Percentiles rank a stretch among this genome's conserved stretches.
These are phyloP conservation scores for Daldinia eschscholtzii DNA, from an alignment of 2,329 filamentous ascomycete species.

Conservation along the genomic window DNA sequence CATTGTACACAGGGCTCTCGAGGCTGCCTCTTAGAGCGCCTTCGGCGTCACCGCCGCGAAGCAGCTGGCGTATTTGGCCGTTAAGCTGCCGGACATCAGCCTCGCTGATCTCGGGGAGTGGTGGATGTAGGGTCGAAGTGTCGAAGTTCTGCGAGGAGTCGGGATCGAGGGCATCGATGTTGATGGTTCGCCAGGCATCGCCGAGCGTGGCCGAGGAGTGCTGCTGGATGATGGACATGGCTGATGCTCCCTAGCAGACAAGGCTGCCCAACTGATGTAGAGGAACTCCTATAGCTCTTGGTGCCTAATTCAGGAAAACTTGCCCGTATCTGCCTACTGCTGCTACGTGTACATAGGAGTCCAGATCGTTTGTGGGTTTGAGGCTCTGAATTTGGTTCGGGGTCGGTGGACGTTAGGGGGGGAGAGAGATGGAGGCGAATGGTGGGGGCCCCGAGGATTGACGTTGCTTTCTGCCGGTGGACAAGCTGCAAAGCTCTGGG, in stretches of 20 bases:
- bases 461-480: constrained; percentile 41
- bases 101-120: constrained; percentile 79
- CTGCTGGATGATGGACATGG: constrained; percentile 77
- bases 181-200: constrained; percentile 87
- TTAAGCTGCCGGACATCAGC: constrained; percentile 82
- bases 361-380: constrained; percentile 22
- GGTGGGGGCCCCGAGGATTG: constrained; percentile 38
- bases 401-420: constrained; percentile 36
- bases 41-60: constrained; percentile 87
- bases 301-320: constrained; percentile 23
- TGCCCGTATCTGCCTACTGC: constrained; percentile 26
- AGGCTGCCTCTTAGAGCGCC: constrained; percentile 86
- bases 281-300: constrained; percentile 16
- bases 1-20: constrained; percentile 84
- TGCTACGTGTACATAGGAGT: constrained; percentile 42
- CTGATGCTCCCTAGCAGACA: constrained; percentile 13
- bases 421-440: constrained; percentile 18
- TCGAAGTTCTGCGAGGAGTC: constrained; percentile 95
- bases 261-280: constrained; percentile 33
- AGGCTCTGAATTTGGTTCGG: constrained; percentile 33
- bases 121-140: constrained; percentile 82
- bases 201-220: constrained; percentile 70
- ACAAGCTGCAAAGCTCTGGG: constrained; percentile 31
- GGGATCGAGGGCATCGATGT: constrained; percentile 91
- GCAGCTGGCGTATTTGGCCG: constrained; percentile 86